Evolutionary conservation across 2,329 filamentous ascomycete species (phyloP).

Genomic region (Ascochyta viciae-villosae): DNA sequence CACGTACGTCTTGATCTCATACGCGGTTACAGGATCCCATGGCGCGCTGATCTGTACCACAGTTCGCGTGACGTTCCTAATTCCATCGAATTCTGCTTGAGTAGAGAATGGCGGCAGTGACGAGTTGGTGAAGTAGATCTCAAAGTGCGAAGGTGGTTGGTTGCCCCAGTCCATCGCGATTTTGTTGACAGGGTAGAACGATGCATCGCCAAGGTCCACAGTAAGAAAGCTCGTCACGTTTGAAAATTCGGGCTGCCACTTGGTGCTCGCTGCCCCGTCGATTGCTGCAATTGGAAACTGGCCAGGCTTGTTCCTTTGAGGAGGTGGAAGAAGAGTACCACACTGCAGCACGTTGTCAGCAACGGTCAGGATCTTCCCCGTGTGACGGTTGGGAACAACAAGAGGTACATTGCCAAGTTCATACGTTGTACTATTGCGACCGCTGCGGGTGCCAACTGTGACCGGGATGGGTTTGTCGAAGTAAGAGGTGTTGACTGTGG

Average conservation of each 20-base stretch:
- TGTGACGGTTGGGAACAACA: slow-evolving; percentile 65
- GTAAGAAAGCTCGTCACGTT: slow-evolving; percentile 63
- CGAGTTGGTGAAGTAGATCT: slow-evolving; percentile 63
- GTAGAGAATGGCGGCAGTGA: slow-evolving; percentile 39
- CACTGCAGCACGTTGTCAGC: slow-evolving; percentile 71
- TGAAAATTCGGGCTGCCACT: slow-evolving; percentile 67
- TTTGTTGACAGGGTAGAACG: slow-evolving; percentile 54
- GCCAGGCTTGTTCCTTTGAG: slow-evolving; percentile 60
- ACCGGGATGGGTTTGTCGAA: slow-evolving; percentile 64
- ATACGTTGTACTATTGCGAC: slow-evolving; percentile 47
- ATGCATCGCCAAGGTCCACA: slow-evolving; percentile 55
- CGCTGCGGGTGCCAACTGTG: slow-evolving; percentile 57
- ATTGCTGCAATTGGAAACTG: slow-evolving; percentile 73
- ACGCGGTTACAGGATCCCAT: slow-evolving; percentile 47
- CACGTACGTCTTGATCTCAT: slow-evolving; percentile 50
- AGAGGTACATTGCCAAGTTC: slow-evolving; percentile 59
- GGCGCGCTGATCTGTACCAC: slow-evolving; percentile 52
- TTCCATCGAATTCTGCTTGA: slow-evolving; percentile 2
- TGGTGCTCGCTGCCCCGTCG: slow-evolving; percentile 70
- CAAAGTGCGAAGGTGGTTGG: slow-evolving; percentile 61
- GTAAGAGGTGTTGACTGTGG: slow-evolving; percentile 63
- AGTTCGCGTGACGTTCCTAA: slow-evolving; percentile 25
- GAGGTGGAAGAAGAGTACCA: slow-evolving; percentile 53
- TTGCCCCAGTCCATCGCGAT: slow-evolving; percentile 68
- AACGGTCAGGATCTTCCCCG: slow-evolving; percentile 61